These are phyloP conservation scores for Intubia oerlemansii DNA, from an alignment of 2,329 filamentous ascomycete genomes.

Conservation along the genomic window DNA sequence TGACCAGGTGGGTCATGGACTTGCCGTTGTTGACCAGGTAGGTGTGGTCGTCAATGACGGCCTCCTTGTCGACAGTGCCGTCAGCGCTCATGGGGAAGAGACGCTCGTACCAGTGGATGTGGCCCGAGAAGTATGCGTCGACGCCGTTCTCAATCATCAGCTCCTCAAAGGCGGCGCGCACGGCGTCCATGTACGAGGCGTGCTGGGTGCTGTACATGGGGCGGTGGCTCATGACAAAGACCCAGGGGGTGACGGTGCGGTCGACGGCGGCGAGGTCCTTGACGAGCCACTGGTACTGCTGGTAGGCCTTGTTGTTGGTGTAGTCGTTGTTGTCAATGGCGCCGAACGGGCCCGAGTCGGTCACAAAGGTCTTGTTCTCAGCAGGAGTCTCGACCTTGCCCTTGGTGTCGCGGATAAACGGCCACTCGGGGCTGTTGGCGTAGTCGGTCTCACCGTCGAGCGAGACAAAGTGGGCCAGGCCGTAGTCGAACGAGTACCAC, in stretches of 20 bases:
- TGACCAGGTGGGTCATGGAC: constrained; percentile 27
- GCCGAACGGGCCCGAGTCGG: constrained; percentile 27
- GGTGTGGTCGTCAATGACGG: constrained; percentile 24
- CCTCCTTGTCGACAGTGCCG: constrained; percentile 15
- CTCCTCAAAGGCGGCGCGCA: constrained; percentile 23
- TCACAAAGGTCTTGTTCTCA: constrained; percentile 20
- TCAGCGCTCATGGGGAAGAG: constrained; percentile 7
- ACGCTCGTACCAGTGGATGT: constrained; percentile 10
- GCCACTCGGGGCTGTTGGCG: constrained; percentile 22
- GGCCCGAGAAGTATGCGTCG: constrained; percentile 20
- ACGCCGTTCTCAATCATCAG: constrained; percentile 22
- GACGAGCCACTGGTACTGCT: constrained; percentile 17
- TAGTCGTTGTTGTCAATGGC: constrained; percentile 16
- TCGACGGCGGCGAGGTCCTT: constrained; percentile 8
- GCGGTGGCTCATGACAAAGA: constrained; percentile 9
- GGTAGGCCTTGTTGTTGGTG: constrained; percentile 19
- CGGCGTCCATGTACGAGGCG: constrained; percentile 20
- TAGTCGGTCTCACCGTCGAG: constrained; percentile 26
- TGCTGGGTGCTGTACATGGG: constrained; percentile 9
- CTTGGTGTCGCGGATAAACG: constrained; percentile 20
- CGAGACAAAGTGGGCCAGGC: constrained; percentile 27
- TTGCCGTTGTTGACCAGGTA: constrained; percentile 23
- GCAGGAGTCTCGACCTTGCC: constrained; percentile 19
- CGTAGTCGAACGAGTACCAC: constrained; percentile 33
- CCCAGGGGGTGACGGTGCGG: constrained; percentile 9